Conservation (phyloP, 345 rosid species). For the Arabidopsis arenosa region DNA sequence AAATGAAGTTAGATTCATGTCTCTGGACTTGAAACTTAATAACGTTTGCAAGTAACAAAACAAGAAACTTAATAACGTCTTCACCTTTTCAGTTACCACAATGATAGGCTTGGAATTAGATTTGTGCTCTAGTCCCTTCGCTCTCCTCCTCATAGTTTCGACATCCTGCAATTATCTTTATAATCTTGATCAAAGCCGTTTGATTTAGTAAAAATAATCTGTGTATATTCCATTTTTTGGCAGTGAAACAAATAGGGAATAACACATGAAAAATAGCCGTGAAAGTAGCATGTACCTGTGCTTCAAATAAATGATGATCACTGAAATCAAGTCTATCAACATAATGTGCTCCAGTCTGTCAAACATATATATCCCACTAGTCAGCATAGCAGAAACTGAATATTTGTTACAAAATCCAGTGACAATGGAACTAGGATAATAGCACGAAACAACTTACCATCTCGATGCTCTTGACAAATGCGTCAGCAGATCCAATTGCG, state of each 20-base stretch:
- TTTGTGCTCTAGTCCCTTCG: constrained; percentile 55
- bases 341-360: constrained; percentile 69
- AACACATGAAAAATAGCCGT: neutral
- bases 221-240: neutral
- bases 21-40: constrained; percentile 20
- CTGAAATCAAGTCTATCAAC: constrained; percentile 72
- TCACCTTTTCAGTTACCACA: constrained; percentile 79
- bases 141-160: constrained; percentile 54
- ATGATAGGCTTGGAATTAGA: constrained; percentile 58
- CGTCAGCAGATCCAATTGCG: constrained; percentile 73
- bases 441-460: constrained; percentile 49
- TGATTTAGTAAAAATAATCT: neutral
- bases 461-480: constrained; percentile 59
- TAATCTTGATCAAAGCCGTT: neutral
- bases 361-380: constrained; percentile 16
- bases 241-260: neutral
- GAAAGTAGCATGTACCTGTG: constrained; percentile 48
- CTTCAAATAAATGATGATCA: constrained; percentile 69
- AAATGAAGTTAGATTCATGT: constrained; percentile 18
- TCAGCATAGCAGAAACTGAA: neutral
- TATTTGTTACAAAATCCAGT: neutral
- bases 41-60: constrained; percentile 15
- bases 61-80: neutral
- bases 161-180: constrained; percentile 57
- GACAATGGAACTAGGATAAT: neutral